Evolutionary conservation across 139 green algal species (phyloP), one percentile per base, ranked within the genome.

Genomic region (Yamagishiella unicocca): DNA sequence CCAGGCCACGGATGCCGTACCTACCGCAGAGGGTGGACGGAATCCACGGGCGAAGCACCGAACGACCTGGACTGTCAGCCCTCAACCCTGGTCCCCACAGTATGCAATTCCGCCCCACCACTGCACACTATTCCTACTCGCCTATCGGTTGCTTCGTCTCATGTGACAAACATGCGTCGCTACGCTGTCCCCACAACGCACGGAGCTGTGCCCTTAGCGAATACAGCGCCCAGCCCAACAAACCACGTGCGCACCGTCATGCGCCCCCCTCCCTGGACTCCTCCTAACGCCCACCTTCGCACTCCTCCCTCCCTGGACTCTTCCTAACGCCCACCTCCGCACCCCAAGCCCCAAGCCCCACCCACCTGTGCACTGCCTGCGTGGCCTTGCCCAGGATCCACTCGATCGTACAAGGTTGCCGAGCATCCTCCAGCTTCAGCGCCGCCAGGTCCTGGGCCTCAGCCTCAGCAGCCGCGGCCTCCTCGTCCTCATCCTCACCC

Each of bases 1-100:
- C 95, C 31, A 99, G 93, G 22, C 97, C 97, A 4, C 94, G 90
- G 79, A 99, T 99, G 92, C 97, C 96, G 89, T 97, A 96, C 68
- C 90, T 92, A 62, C n/a, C 17, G 53, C 17, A 54, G 4, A 75
- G 50, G 50, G n/a, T 12, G 50, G 50, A 12, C 50, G 50, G 50
- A 58, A 12, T 25, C 17, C 50, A 58, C 14, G 17, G 17, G 50
- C 17, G 17, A 58, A 58, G 50, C 50, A 58, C 50, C 17, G 50
- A 17, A 58, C 12, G 14, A 58, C 50, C 50, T n/a, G n/a, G n/a
- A n/a, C n/a, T n/a, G n/a, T n/a, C n/a, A n/a, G n/a, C n/a, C n/a
- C n/a, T n/a, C n/a, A n/a, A n/a, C n/a, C n/a, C n/a, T n/a, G n/a
- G n/a, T n/a, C n/a, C n/a, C n/a, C n/a, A n/a, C n/a, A n/a, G n/a